Conservation (phyloP, 257 asterid genomes). For the Vinca minor region DNA sequence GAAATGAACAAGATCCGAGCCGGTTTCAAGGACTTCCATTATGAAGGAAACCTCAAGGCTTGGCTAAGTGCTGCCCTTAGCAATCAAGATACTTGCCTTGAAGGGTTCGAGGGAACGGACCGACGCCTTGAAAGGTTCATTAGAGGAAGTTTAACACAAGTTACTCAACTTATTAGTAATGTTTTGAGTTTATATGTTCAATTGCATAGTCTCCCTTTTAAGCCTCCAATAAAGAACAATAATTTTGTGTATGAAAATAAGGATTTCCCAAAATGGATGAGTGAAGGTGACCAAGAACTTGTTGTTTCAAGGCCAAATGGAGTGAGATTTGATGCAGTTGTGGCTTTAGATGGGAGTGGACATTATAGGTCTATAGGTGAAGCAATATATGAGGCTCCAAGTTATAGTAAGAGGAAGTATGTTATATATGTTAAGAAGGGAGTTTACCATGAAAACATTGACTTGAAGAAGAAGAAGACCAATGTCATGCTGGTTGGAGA, state of each 20-base stretch:
- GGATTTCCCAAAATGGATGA: slow-evolving; percentile 67
- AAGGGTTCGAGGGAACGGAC: slow-evolving; percentile 92
- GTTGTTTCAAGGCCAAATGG: slow-evolving; percentile 29
- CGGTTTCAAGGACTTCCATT: slow-evolving; percentile 32
- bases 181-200: slow-evolving; percentile 60
- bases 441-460: slow-evolving; percentile 68
- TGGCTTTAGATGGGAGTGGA: slow-evolving; percentile 76
- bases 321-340: slow-evolving; percentile 64
- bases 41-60: slow-evolving; percentile 70
- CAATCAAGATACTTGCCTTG: slow-evolving; percentile 95
- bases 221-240: slow-evolving; percentile 27
- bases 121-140: slow-evolving; percentile 54
- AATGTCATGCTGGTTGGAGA: slow-evolving; percentile 89
- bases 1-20: slow-evolving; percentile 65
- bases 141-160: slow-evolving; percentile 64
- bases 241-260: not conserved
- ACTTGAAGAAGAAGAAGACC: slow-evolving; percentile 80
- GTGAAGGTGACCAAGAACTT: slow-evolving; percentile 55
- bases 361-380: slow-evolving; percentile 48
- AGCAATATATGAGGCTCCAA: slow-evolving; percentile 69
- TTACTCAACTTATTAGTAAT: slow-evolving; percentile 76
- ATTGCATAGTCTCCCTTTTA: slow-evolving; percentile 51
- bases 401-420: slow-evolving; percentile 57
- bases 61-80: slow-evolving; percentile 96
- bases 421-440: slow-evolving; percentile 87